Base-by-base conservation (phyloP, 2,329 filamentous ascomycete genomes). In the Fusarium papillatum region DNA sequence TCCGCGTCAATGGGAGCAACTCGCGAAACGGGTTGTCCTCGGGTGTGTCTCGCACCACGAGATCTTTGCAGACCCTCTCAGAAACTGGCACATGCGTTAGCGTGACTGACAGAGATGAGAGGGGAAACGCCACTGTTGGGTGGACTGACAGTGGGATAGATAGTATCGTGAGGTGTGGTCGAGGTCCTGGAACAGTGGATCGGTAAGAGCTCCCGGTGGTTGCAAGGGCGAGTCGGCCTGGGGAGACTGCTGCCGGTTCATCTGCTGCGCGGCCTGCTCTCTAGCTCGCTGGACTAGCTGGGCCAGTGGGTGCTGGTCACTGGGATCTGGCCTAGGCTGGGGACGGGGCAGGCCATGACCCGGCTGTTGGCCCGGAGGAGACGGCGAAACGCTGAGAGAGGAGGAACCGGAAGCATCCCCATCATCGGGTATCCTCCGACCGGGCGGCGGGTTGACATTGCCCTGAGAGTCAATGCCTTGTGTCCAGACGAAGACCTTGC, bases 401-500 rank as follows among this genome's bases (percentile, higher is more conserved):
- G 69, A 66, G 53, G 77, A 34, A 39, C 64, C 46, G 59, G 66
- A 67, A 64, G 39, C 55, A 64, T 72, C 73, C 48, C 70, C 68
- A 67, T 80, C 75, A 69, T 79, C 76, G 68, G 70, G 69, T 19
- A 68, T 61, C 66, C 74, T 77, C 70, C 74, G 71, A 57, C 71
- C 75, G 66, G 81, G 73, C 72, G 80, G 75, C 66, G 83, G 79
- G 74, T 83, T 82, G 79, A 85, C 85, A 75, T 87, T 88, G 34
- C 88, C 88, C 14, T 86, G 84, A 55, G 86, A 84, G 57, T 88
- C 87, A 69, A 89, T 87, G 65, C 86, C 86, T 69, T 87, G 84
- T 66, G 90, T 89, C 90, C 91, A 93, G 69, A 90, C 86, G 75
- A 92, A 89, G 59, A 92, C 82, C 78, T 88, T 88, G 71, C 89